Evolutionary conservation across 1,284 basidiomycete genomes (phyloP), one percentile per base, ranked within the genome.

Genomic region (Puccinia brachypodii): DNA sequence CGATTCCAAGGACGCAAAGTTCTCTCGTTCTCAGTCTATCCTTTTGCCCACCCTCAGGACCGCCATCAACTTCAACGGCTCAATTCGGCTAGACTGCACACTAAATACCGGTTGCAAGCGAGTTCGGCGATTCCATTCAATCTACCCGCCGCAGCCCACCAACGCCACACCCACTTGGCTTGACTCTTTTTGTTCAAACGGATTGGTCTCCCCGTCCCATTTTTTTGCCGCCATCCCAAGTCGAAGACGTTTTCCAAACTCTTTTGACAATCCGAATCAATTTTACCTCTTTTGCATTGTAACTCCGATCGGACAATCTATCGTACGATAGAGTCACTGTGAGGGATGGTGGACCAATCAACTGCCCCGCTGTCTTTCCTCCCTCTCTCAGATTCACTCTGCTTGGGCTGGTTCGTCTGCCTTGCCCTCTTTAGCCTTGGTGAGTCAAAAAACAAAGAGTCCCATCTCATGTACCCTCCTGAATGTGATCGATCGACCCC

Each of bases 381-480:
- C 25, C 36, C 31, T 28, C 19, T 19, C 36, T 44, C 64, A 28
- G 40, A 68, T 28, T 44, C 40, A 42, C 25, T 68, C 38, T 44
- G 40, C 64, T 36, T 68, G n/a, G 36, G 64, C 38, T 68, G 64
- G 64, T 68, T 68, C 38, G 19, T 68, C 40, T 68, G 40, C 40
- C 64, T 68, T 68, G 64, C 40, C 28, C 13, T 44, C 64, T 68
- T 68, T n/a, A 40, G 64, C 40, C 33, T 68, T 68, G 64, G 64
- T 44, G 40, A 68, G 64, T 44, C 36, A 4, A 1, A 11, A 11
- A n/a, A n/a, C n/a, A 53, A 33, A 68, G 31, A 42, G n/a, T 44
- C 36, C n/a, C 28, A 44, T 9, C 19, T 8, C 33, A 31, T 60
- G 25, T 28, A 22, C 38, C 64, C 64, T n/a, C 8, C 38, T 40